Evolutionary conservation across 2,329 filamentous ascomycete genomes (phyloP).

Genomic region (Rhynchosporium graminicola): DNA sequence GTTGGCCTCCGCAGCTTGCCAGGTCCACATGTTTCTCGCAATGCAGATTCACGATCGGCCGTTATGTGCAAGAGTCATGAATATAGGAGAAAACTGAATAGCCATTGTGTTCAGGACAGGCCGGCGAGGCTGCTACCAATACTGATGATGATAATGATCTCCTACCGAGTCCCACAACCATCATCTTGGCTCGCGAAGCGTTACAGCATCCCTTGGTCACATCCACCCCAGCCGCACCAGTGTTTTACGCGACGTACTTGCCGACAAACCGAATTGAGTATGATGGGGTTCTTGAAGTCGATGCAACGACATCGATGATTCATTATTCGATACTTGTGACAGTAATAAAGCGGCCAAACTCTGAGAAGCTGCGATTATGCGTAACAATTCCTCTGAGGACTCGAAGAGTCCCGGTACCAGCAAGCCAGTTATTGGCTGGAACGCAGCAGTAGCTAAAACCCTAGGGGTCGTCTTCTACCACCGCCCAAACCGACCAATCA

Average conservation of each 20-base stretch:
- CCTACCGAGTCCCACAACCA: not conserved
- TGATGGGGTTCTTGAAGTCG: not conserved
- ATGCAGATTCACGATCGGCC: no score
- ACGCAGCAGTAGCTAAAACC: not conserved
- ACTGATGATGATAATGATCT: not conserved
- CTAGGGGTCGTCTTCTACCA: conserved; percentile 2
- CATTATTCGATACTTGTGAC: not conserved
- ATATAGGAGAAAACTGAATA: not conserved
- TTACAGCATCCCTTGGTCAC: conserved; percentile 5
- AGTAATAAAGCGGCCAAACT: not conserved
- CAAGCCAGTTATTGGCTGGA: conserved; percentile 1
- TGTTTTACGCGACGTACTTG: not conserved
- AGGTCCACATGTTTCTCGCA: no score
- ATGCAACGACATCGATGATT: not conserved
- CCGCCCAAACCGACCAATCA: conserved; percentile 2
- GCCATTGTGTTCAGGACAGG: no score
- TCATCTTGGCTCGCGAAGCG: not conserved
- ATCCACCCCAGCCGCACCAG: not conserved
- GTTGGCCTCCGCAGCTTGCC: not conserved
- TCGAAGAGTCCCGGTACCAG: no score
- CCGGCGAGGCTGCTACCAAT: not conserved
- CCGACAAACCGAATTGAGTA: not conserved
- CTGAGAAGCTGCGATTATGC: not conserved
- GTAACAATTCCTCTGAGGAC: no score
- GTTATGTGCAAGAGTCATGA: no score